A percentile compares a stretch with the other conserved stretches of the same genome.
phyloP scores from a whole-genome alignment of 2,329 filamentous ascomycete species.

The Colletotrichum acutatum region DNA sequence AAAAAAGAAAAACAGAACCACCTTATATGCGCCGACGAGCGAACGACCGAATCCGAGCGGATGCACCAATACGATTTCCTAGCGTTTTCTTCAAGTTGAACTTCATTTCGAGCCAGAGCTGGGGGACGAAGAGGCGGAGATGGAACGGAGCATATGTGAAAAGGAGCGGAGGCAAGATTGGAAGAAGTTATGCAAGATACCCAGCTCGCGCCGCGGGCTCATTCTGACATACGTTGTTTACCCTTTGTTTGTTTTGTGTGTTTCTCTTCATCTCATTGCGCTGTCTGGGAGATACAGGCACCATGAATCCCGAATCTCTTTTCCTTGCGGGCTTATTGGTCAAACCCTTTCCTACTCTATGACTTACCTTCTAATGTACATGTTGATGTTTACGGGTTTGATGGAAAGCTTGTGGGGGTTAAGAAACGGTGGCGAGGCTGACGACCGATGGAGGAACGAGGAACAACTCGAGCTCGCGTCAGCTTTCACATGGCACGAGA shows the following conservation, averaged over 20 bases:
- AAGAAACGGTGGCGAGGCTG: not conserved
- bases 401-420: not conserved
- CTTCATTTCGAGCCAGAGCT: constrained; percentile 38
- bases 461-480: not conserved
- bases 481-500: not conserved
- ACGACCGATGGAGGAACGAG: not conserved
- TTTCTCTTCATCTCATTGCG: constrained; percentile 29
- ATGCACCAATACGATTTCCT: constrained; percentile 37
- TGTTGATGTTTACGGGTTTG: constrained; percentile 25
- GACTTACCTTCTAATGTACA: constrained; percentile 31
- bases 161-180: constrained; percentile 29
- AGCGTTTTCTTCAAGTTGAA: constrained; percentile 38
- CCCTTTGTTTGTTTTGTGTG: constrained; percentile 33
- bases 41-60: constrained; percentile 38
- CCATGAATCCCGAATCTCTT: not conserved
- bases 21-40: constrained; percentile 34
- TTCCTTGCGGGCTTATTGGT: not conserved
- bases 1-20: not conserved
- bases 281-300: constrained; percentile 29
- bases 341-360: constrained; percentile 20
- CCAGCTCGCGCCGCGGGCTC: constrained; percentile 51
- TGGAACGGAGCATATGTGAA: not conserved
- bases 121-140: constrained; percentile 36
- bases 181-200: constrained; percentile 50
- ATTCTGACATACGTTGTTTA: constrained; percentile 46